These are phyloP conservation scores for Spiraea crenata DNA, from an alignment of 331 rosid species.

Conservation along the genomic window DNA sequence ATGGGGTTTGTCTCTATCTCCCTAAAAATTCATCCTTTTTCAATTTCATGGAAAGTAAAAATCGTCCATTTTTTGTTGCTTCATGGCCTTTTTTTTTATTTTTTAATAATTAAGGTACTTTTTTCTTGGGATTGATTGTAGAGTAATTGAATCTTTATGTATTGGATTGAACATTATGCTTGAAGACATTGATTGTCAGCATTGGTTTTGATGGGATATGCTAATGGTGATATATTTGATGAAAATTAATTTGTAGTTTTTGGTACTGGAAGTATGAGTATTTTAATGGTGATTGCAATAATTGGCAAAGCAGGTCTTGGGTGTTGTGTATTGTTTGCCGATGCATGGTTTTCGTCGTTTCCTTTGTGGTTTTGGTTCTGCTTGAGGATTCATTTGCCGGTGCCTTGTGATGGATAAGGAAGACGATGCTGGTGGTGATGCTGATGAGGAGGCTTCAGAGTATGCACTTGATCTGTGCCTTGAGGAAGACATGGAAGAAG, in stretches of 20 bases:
- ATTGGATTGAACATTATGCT: too few species aligned
- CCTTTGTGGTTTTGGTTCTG: background rate
- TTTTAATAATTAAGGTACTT: too few species aligned
- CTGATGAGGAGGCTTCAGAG: constrained; percentile 5
- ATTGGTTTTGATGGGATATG: background rate
- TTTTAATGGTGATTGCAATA: background rate
- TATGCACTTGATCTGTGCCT: background rate
- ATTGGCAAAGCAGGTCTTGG: background rate
- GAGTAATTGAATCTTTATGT: too few species aligned
- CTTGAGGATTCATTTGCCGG: background rate
- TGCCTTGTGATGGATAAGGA: constrained; percentile 17
- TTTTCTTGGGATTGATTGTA: too few species aligned
- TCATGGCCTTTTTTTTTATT: too few species aligned
- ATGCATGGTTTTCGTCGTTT: background rate
- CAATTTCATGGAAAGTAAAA: too few species aligned
- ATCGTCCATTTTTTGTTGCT: too few species aligned
- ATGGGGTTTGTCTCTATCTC: too few species aligned
- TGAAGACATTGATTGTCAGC: too few species aligned
- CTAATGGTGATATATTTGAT: background rate
- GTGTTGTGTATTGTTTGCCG: background rate
- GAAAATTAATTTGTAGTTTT: background rate
- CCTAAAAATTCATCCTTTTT: too few species aligned
- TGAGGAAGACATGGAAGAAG: constrained; percentile 11
- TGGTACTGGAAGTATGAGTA: background rate
- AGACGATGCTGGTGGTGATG: background rate